Evolutionary conservation across 192 early-diverging fungal genomes (phyloP).

Genomic region (Pilobolus umbonatus): DNA sequence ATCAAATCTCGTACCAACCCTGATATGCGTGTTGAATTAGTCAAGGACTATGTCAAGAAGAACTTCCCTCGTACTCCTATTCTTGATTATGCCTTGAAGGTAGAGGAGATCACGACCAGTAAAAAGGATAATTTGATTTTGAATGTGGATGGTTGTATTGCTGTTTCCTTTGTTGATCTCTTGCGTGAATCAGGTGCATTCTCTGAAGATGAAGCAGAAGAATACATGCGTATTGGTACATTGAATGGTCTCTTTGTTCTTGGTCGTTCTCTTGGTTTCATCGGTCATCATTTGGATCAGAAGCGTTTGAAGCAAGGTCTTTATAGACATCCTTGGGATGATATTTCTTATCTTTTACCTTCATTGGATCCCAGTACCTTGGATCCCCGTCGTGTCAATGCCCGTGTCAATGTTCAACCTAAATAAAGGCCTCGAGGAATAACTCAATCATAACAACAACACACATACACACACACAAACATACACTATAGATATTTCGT

Average conservation of each 20-base stretch:
- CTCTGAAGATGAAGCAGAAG: slow-evolving; percentile 89
- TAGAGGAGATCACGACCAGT: slow-evolving; percentile 91
- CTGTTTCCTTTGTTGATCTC: slow-evolving; percentile 93
- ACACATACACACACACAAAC: too few relatives aligned
- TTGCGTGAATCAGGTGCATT: slow-evolving; percentile 91
- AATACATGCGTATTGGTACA: slow-evolving; percentile 92
- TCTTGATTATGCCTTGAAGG: slow-evolving; percentile 91
- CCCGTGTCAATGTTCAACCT: slow-evolving; percentile 27
- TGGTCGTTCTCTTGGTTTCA: slow-evolving; percentile 93
- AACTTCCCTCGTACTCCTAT: slow-evolving; percentile 84
- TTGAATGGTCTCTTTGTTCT: slow-evolving; percentile 97
- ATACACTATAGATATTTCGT: too few relatives aligned
- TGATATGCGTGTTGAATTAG: slow-evolving; percentile 91
- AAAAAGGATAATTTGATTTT: slow-evolving; percentile 99
- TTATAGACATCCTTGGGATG: slow-evolving; percentile 98
- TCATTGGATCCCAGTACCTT: slow-evolving; percentile 37
- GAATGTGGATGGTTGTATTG: slow-evolving; percentile 93
- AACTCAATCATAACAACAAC: too few relatives aligned
- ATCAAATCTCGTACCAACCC: slow-evolving; percentile 99
- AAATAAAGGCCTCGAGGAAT: too few relatives aligned
- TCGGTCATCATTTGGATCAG: slow-evolving; percentile 97
- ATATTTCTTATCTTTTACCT: slow-evolving; percentile 84
- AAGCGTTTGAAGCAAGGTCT: slow-evolving; percentile 97
- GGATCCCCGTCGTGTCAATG: slow-evolving; percentile 37
- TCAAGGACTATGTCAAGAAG: slow-evolving; percentile 87